phyloP scores from a whole-genome alignment of 1,284 basidiomycete genomes.

The Sphagnurus paluster region DNA sequence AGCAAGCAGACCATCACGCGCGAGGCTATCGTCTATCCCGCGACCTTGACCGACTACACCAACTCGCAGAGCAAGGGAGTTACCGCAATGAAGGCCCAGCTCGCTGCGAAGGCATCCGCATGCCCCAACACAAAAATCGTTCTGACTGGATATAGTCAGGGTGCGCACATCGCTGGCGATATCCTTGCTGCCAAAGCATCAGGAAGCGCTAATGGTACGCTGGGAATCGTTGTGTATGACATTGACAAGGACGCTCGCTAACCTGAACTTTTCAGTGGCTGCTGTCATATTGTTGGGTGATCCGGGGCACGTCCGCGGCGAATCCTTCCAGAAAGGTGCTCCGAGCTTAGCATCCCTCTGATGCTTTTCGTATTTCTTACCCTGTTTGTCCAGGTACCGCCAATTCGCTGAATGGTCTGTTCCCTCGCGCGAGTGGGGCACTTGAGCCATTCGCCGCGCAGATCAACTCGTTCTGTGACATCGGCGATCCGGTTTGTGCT shows the following conservation, averaged over 20 bases:
- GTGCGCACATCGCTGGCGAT: constrained; percentile 27
- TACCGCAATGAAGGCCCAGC: constrained; percentile 21
- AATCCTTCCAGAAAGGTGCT: constrained; percentile 27
- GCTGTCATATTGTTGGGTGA: constrained; percentile 29
- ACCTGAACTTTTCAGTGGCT: constrained; percentile 14
- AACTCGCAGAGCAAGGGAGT: constrained; percentile 25
- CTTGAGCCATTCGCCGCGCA: constrained; percentile 25
- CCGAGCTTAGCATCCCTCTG: too few species aligned
- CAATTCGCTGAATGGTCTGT: constrained; percentile 17
- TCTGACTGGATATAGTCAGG: constrained; percentile 30
- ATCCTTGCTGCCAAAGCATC: constrained; percentile 21
- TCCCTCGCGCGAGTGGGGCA: constrained; percentile 23
- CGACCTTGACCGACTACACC: constrained; percentile 27
- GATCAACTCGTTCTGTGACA: constrained; percentile 26
- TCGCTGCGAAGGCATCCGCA: constrained; percentile 22
- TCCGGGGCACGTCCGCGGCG: constrained; percentile 24
- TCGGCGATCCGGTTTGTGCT: constrained; percentile 27
- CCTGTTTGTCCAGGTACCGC: too few species aligned
- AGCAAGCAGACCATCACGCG: constrained; percentile 29
- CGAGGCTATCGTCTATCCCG: constrained; percentile 26
- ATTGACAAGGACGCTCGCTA: background rate
- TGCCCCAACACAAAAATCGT: constrained; percentile 31
- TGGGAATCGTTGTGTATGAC: constrained; percentile 5
- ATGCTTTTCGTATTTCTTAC: too few species aligned
- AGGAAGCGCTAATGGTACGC: constrained; percentile 22